A percentile compares a stretch with the other conserved stretches of the same genome.
phyloP scores from a whole-genome alignment of 1,139 yeast genomes.

The Candida sp. region DNA sequence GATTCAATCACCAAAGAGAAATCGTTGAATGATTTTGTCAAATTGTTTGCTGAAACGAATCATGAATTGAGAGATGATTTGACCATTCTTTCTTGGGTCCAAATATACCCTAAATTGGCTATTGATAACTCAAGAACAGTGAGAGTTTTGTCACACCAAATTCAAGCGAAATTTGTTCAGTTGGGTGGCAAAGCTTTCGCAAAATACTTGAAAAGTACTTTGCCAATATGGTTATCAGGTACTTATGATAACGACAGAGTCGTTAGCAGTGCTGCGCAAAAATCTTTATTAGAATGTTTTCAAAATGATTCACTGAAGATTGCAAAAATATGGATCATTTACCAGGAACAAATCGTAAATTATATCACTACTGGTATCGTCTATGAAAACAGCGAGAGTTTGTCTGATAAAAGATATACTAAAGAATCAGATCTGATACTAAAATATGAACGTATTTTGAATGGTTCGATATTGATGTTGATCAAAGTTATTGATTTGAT shows the following conservation, averaged over 20 bases:
- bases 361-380: slow-evolving; percentile 51
- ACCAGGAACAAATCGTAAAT: slow-evolving; percentile 52
- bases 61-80: slow-evolving; percentile 38
- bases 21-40: slow-evolving; percentile 57
- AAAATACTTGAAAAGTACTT: slow-evolving; percentile 64
- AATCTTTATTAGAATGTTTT: slow-evolving; percentile 51
- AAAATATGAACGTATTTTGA: slow-evolving; percentile 63
- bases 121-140: slow-evolving; percentile 68
- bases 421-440: slow-evolving; percentile 62
- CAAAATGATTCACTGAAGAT: slow-evolving; percentile 55
- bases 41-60: slow-evolving; percentile 18
- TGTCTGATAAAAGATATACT: slow-evolving; percentile 75
- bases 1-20: slow-evolving; percentile 84
- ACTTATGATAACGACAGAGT: slow-evolving; percentile 63
- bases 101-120: slow-evolving; percentile 74
- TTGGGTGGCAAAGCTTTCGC: slow-evolving; percentile 58
- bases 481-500: slow-evolving; percentile 30
- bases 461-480: slow-evolving; percentile 50
- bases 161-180: slow-evolving; percentile 48
- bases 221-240: slow-evolving; percentile 75
- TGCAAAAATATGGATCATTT: slow-evolving; percentile 54
- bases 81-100: slow-evolving; percentile 69
- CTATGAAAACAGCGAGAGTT: slow-evolving; percentile 55
- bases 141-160: slow-evolving; percentile 57
- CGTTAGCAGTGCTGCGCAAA: slow-evolving; percentile 51